These are phyloP conservation scores for Quercus robur DNA, from an alignment of 306 rosid species.

Conservation along the genomic window DNA sequence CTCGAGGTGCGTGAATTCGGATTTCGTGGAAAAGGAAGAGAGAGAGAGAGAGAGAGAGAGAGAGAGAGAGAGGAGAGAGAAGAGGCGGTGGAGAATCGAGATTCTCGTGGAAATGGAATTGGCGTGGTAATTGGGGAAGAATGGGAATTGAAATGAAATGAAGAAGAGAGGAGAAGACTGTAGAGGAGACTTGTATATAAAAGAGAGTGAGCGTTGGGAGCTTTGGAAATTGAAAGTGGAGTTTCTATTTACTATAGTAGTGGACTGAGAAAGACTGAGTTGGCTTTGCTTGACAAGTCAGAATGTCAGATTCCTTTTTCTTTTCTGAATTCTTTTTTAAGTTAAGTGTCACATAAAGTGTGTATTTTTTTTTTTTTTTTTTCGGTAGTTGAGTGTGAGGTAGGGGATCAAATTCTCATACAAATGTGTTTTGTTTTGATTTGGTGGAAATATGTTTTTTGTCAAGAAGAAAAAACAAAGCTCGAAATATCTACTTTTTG, in stretches of 20 bases:
- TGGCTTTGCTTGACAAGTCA: constrained; percentile 15
- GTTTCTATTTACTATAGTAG: no score
- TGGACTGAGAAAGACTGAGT: background rate
- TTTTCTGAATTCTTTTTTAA: background rate
- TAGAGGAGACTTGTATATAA: background rate
- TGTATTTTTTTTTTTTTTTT: background rate
- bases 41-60: background rate
- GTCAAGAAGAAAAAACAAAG: no score
- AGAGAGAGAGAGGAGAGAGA: constrained; percentile 14
- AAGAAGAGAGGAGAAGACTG: constrained; percentile 9
- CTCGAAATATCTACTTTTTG: no score
- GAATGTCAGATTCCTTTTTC: background rate
- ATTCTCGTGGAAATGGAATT: constrained; percentile 27
- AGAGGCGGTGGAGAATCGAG: constrained; percentile 12
- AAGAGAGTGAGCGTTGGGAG: background rate
- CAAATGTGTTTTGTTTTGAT: no score
- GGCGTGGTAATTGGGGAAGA: background rate
- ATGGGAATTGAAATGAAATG: constrained; percentile 14
- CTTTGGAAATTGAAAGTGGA: background rate
- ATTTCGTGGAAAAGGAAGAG: background rate
- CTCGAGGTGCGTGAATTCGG: background rate
- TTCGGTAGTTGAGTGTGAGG: constrained; percentile 51
- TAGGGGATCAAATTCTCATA: constrained; percentile 26
- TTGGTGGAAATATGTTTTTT: no score
- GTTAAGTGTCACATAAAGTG: constrained; percentile 34